Percentiles rank a stretch among this genome's conserved stretches.
These are phyloP conservation scores for Puya raimondii DNA, from an alignment of 176 grass and related monocot genomes.

Conservation along the genomic window DNA sequence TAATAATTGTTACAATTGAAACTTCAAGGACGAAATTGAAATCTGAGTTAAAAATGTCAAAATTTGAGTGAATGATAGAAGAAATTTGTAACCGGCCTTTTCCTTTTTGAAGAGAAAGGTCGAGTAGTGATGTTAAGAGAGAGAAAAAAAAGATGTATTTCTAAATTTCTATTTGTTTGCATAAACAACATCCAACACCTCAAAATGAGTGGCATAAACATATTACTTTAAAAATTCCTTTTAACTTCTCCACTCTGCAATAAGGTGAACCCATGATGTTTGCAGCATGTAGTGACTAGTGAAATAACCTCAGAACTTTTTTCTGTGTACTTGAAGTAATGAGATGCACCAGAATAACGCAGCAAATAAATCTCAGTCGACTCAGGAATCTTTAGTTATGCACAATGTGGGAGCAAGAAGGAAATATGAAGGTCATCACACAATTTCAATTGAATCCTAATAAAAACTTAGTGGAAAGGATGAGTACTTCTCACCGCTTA, in stretches of 20 bases:
- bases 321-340: not conserved
- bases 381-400: not conserved
- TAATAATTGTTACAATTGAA: not conserved
- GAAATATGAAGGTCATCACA: not conserved
- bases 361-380: not conserved
- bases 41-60: not conserved
- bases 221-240: too few relatives aligned
- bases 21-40: not conserved
- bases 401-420: not conserved
- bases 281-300: not conserved
- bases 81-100: too few relatives aligned
- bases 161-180: too few relatives aligned
- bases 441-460: not conserved
- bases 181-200: too few relatives aligned
- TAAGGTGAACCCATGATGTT: not conserved
- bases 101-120: too few relatives aligned
- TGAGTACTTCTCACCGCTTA: constrained; percentile 40
- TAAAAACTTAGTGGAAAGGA: not conserved
- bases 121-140: too few relatives aligned
- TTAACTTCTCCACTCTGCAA: not conserved
- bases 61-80: not conserved
- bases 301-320: not conserved
- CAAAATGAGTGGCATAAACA: too few relatives aligned
- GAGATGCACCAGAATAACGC: not conserved
- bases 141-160: too few relatives aligned